Percentiles rank a stretch among this genome's conserved stretches.
These are phyloP conservation scores for Phytophthora ramorum DNA, from an alignment of 352 stramenopile species.

Conservation along the genomic window DNA sequence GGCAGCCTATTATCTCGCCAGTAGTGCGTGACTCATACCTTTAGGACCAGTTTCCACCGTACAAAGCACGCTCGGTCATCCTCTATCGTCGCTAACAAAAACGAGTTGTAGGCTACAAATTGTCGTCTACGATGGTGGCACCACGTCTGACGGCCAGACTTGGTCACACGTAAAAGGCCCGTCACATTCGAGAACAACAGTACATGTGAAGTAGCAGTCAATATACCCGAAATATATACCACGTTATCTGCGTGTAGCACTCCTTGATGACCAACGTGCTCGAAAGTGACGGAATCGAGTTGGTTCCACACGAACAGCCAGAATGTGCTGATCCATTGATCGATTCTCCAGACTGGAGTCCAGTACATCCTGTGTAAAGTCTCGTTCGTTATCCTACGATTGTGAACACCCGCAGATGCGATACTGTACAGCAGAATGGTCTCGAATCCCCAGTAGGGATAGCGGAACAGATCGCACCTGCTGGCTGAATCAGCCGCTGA, in stretches of 20 bases:
- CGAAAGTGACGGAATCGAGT: neutral
- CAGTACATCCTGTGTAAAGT: too few species aligned
- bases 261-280: neutral
- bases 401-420: constrained; percentile 16
- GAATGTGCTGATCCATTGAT: neutral
- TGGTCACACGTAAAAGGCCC: neutral
- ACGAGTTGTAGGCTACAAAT: neutral
- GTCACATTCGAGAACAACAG: too few species aligned
- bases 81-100: neutral
- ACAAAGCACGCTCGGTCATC: neutral
- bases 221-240: too few species aligned
- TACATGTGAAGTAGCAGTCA: too few species aligned
- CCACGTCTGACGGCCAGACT: too few species aligned
- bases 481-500: constrained; percentile 1
- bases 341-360: too few species aligned
- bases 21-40: neutral
- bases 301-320: neutral
- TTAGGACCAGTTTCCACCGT: neutral
- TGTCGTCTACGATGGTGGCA: neutral
- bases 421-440: constrained; percentile 20
- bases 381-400: constrained; percentile 8
- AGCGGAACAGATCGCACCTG: constrained; percentile 6
- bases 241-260: too few species aligned
- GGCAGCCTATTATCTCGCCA: neutral
- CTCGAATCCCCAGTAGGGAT: constrained; percentile 15